Percentiles rank a stretch among this genome's conserved stretches.
These are phyloP conservation scores for Eucalyptus erythrocorys DNA, from an alignment of 345 rosid species.

Conservation along the genomic window DNA sequence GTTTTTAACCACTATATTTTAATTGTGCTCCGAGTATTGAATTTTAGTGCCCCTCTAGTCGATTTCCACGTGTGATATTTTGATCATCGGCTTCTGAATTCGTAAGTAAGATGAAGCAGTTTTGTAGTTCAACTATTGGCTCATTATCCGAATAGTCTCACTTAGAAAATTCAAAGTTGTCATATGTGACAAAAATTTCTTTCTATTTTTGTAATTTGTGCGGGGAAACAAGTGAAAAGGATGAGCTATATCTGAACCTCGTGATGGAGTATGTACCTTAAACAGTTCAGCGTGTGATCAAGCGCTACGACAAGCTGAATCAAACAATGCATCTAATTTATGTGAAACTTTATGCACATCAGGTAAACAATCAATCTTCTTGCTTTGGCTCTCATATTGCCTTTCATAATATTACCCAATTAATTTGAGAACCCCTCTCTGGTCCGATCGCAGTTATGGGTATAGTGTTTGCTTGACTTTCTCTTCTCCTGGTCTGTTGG, in stretches of 20 bases:
- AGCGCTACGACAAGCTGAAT: slow-evolving; percentile 8
- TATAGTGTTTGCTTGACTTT: neutral
- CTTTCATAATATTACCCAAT: neutral
- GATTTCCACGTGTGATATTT: neutral
- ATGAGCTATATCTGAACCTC: slow-evolving; percentile 12
- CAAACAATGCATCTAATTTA: slow-evolving; percentile 9
- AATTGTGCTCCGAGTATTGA: neutral
- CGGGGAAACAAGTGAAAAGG: neutral
- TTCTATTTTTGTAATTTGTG: neutral
- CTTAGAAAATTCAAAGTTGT: neutral
- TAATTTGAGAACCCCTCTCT: neutral
- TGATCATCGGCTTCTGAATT: neutral
- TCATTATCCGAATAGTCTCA: neutral
- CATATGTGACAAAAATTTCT: neutral
- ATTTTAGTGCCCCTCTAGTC: neutral
- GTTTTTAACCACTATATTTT: neutral
- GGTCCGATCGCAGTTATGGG: neutral
- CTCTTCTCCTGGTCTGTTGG: neutral
- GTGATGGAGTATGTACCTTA: slow-evolving; percentile 15
- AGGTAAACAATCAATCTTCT: neutral
- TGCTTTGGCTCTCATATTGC: neutral
- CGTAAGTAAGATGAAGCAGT: neutral
- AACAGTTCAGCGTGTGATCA: slow-evolving; percentile 7
- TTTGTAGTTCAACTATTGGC: neutral
- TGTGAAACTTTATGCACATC: slow-evolving; percentile 10